Conservation (phyloP, 2,329 filamentous ascomycete genomes). For the Ophiostoma piceae region DNA sequence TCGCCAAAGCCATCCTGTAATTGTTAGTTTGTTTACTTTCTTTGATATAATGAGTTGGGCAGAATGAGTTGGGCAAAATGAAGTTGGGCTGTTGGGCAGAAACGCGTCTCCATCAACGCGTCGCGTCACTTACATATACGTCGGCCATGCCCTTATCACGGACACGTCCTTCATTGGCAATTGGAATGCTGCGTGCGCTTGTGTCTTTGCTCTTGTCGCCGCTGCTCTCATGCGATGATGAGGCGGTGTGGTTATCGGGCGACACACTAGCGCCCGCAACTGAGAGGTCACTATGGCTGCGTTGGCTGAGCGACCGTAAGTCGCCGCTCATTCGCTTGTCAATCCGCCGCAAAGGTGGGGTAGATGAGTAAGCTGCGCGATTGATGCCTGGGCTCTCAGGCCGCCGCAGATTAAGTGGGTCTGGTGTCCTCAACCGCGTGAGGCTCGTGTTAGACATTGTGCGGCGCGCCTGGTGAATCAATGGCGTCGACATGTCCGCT, state of each 20-base stretch:
- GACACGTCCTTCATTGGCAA: constrained; percentile 82
- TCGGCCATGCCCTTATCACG: constrained; percentile 83
- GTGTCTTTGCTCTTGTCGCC: constrained; percentile 21
- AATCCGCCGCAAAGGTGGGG: constrained; percentile 66
- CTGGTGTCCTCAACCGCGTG: constrained; percentile 48
- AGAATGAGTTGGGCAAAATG: neutral
- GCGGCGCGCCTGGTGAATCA: constrained; percentile 30
- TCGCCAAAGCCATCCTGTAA: constrained; percentile 87
- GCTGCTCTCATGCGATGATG: constrained; percentile 24
- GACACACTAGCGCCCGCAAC: constrained; percentile 16
- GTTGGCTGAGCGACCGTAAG: constrained; percentile 63
- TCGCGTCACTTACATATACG: constrained; percentile 71
- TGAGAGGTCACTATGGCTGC: constrained; percentile 26
- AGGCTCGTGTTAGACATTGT: constrained; percentile 52
- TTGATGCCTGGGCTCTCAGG: constrained; percentile 60
- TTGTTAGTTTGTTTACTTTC: constrained; percentile 1
- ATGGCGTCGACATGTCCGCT: neutral
- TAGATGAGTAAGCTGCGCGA: constrained; percentile 42
- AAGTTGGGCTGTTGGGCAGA: too few species aligned
- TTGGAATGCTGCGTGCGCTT: constrained; percentile 49
- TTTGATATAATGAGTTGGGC: neutral
- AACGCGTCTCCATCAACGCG: neutral
- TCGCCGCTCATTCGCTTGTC: constrained; percentile 69
- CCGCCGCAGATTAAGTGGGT: constrained; percentile 51
- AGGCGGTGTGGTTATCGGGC: constrained; percentile 27